Base-by-base conservation (phyloP, 2,329 filamentous ascomycete genomes). In the Fusarium liriodendri region DNA sequence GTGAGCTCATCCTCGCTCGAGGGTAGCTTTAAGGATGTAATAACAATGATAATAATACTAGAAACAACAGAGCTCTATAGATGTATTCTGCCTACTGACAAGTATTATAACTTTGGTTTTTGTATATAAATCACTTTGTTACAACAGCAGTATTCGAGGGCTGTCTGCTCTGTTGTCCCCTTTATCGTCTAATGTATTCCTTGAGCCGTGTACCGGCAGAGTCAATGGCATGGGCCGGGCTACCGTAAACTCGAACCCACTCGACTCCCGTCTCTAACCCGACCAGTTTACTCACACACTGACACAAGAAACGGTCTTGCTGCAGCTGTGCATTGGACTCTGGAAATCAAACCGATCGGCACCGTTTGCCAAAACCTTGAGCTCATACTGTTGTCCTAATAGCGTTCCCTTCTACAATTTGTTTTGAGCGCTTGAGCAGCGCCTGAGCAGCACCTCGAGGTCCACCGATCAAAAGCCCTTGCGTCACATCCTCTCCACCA, bases 401-500 rank as follows among this genome's bases (percentile, higher is more conserved):
- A 42, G n/a, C 20, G 8, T 47, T 20, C 11, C 27, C 42, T 18
- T 14, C 8, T 45, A 50, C 55, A 61, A n/a, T 29, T 72, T 45
- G 29, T 47, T 52, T 55, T 47, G 37, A 45, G 42, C 35, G 33
- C 40, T 71, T 37, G 42, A 57, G 22, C 11, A 54, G 47, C 47
- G 32, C 10, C 27, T 54, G 42, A 57, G 22, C 6, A 54, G 47
- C 47, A 54, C 10, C 27, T 54, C 27, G 42, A 55, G 62, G 57
- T 75, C 72, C 72, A 74, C 72, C 67, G 52, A 65, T 57, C 67
- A 57, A 70, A 54, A 71, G 64, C 61, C 70, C 62, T 72, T 75
- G 72, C 72, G 73, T 75, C 73, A 73, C 70, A 73, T 47, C 69
- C 62, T 59, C 72, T 70, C 72, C 72, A 75, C 72, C 68, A 35